Base-by-base conservation (phyloP, 805 yeast species). In the Allodekkera sacchari region DNA sequence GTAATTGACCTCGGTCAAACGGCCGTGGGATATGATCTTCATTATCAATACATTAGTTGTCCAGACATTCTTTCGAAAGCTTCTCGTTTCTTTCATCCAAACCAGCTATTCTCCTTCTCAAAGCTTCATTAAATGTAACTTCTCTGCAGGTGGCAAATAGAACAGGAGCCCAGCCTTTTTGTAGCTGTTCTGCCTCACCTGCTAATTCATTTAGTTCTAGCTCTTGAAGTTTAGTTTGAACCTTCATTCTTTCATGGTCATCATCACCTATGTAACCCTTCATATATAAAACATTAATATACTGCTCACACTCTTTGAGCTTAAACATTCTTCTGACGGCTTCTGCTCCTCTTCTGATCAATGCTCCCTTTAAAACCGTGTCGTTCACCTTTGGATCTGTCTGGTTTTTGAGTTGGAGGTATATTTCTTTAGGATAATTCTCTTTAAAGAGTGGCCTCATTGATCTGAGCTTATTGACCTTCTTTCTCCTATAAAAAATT, bases 241-340 rank as follows among this genome's bases (percentile, higher is more conserved):
- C 71, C 43, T 75, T 77, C 55, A 71, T 87, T 45, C 92, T 77
- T 53, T 82, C 80, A 68, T 74, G 81, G 22, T 83, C 63, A 32
- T 83, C 95, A 48, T 92, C 97, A 21, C 96, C 96, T 39, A 92
- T 77, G 12, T 87, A 75, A 1, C 97, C 97, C 33, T 74, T 74
- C 50, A 88, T 89, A 53, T 87, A 88, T 38, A 92, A 63, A 33
- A 71, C 64, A 31, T 70, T 74, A 48, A 85, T 71, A 35, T 68
- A 74, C 5, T 78, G 77, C 54, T 82, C 82, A 39, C 71, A 66
- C 52, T 89, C 96, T 52, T 82, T 80, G 52, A 87, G 61, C 49
- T 83, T 81, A 55, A 89, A 67, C 38, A 92, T 67, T 49, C 95
- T 71, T 56, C 94, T 76, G 35, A 92, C 65, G 8, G 87, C 82